Evolutionary conservation across 805 yeast species (phyloP), one percentile per base, ranked within the genome.

Genomic region (Barnettozyma sp.): DNA sequence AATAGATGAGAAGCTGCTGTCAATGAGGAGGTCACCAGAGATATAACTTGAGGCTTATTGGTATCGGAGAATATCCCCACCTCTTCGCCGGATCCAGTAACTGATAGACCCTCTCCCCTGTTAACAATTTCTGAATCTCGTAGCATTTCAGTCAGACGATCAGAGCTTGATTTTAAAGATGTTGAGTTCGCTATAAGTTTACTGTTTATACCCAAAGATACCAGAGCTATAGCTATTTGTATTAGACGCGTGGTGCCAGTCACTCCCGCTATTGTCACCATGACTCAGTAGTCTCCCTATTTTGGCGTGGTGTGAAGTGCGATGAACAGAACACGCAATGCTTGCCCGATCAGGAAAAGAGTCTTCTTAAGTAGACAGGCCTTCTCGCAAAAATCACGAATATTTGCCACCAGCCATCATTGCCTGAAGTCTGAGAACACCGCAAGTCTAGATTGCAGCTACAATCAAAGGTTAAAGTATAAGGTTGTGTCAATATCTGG

Each of bases 1-100:
- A 18, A 26, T 8, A 11, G 7, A 26, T 36, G 39, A 3, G 39
- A 36, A 2, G 28, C 11, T 4, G 35, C 18, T 3, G 33, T 32
- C 4, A 31, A 18, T 3, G 35, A 22, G 3, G 39, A 36, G 8
- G 39, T 17, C n/a, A 16, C 29, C 9, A 36, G 10, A 14, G 39
- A 26, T 12, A 36, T 4, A 4, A 15, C 13, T 20, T 31, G 33
- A 11, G 32, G 33, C 7, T 18, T 18, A 7, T 14, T 25, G 16
- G 7, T 7, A 12, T 18, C 16, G 4, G 17, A 25, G 10, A 25
- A n/a, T n/a, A n/a, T n/a, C n/a, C n/a, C n/a, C n/a, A n/a, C n/a
- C n/a, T n/a, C n/a, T n/a, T n/a, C n/a, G n/a, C n/a, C n/a, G n/a
- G n/a, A 14, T 13, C 16, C 18, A 9, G 17, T 14, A 18, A 14